Evolutionary conservation across 1,284 basidiomycete species (phyloP), one percentile per base, ranked within the genome.

Genomic region (Phlebopus sp.): DNA sequence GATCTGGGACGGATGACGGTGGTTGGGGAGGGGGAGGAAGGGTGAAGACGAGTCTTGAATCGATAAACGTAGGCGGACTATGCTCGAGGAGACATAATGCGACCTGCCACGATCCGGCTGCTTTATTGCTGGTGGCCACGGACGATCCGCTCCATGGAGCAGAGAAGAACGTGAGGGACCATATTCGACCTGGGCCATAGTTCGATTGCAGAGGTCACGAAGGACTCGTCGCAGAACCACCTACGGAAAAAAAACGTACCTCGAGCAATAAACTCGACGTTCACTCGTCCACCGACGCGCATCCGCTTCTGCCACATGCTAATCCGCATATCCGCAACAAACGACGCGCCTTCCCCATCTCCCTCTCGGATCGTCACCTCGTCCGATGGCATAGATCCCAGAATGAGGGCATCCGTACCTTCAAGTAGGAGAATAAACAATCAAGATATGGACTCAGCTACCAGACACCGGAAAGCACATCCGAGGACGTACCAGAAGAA

Each of bases 301-400:
- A 89, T 84, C 6, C 86, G 73, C 57, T 79, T 82, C 59, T 85
- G 83, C 63, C 86, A 88, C 42, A 78, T 69, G 5, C 72, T 69
- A n/a, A 87, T 70, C 17, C 70, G 70, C 47, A 86, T 72, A 17
- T 70, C 60, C 2, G 72, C 78, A 0, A 71, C 72, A 54, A 89
- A 87, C 3, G 75, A n/a, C n/a, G n/a, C n/a, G n/a, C n/a, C 77
- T 27, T 76, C 74, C 1, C 71, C 73, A 0, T 66, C 62, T 4
- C 76, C 53, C 45, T 81, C 76, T 30, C 72, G 69, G 14, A 84
- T 74, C 4, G 62, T 64, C 10, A 86, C 66, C 13, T 74, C 72
- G 55, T 87, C 85, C 6, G 74, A 69, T 0, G 75, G 71, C 38
- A 75, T 69, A 9, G 68, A 71, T 1, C 79, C 81, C 0, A 86